Base-by-base conservation (phyloP, 2,329 filamentous ascomycete genomes). In the Cladorrhinum sp. region DNA sequence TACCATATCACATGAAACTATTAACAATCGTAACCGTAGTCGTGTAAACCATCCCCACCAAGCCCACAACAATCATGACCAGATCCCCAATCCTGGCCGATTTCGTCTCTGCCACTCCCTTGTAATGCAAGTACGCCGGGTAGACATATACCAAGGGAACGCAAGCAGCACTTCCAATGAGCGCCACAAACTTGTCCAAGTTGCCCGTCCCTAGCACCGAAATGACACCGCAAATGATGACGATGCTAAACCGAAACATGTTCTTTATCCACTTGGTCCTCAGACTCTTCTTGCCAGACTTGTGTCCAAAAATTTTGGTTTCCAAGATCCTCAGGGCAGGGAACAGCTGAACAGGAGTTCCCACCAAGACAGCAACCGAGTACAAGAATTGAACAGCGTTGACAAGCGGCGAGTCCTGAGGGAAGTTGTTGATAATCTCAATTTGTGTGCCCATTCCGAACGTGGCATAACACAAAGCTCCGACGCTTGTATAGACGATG, bases 181-280 rank as follows among this genome's bases (percentile, higher is more conserved):
- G 75, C 0, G 88, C 85, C 12, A 92, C 88, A 65, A 91, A 91
- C 63, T 88, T 86, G 73, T 92, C 88, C 62, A 92, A 76, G 70
- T 90, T 86, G 48, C 81, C 85, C 0, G 88, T 86, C 16, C 88
- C 88, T 1, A 85, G 66, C 12, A 88, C 83, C 16, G 86, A 81
- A 49, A 91, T 78, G 20, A 78, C 76, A 8, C 84, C 85, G 64
- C 87, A 89, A 8, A 86, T 38, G 1, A 80, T 70, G 29, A 89
- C 83, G 22, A 89, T 69, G 0, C 71, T 67, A 0, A 84, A 79
- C 22, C 88, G 79, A 66, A 91, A 84, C 1, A 74, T 80, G 66
- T 92, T 92, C 80, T 92, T 92, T 75, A 86, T 86, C 89, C 89
- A 92, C 72, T 91, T 92, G 64, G 86, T 88, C 38, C 79, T 75